phyloP scores from a whole-genome alignment of 2,329 filamentous ascomycete genomes.

The Mycosphaerelloides madeirae region DNA sequence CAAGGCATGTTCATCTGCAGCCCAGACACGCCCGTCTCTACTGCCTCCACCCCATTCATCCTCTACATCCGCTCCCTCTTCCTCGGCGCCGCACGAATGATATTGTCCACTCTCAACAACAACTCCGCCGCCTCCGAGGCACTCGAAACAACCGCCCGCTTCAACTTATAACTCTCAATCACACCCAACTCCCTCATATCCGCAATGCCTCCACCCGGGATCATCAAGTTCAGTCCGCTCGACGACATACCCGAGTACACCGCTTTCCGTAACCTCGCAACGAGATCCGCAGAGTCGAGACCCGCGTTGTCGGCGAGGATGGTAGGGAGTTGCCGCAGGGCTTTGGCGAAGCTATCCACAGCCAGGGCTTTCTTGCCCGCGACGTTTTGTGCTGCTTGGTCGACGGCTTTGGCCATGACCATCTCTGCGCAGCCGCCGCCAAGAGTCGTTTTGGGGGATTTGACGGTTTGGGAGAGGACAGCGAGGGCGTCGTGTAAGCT shows the following conservation, averaged over 20 bases:
- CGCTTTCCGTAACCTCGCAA: conserved; percentile 83
- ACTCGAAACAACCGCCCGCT: conserved; percentile 94
- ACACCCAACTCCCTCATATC: conserved; percentile 96
- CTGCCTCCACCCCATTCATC: too few relatives aligned
- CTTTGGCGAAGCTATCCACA: conserved; percentile 81
- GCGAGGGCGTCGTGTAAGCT: conserved; percentile 94
- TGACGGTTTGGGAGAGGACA: conserved; percentile 92
- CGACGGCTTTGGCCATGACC: conserved; percentile 97
- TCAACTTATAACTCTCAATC: conserved; percentile 97
- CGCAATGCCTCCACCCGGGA: conserved; percentile 83
- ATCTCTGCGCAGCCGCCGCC: conserved; percentile 97
- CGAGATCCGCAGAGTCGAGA: conserved; percentile 89
- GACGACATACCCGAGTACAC: conserved; percentile 93
- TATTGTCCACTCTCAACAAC: conserved; percentile 91
- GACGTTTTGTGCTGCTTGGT: conserved; percentile 85
- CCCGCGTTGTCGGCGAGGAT: conserved; percentile 97
- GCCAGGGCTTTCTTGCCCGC: conserved; percentile 96
- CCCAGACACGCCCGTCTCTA: too few relatives aligned
- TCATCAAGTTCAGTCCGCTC: conserved; percentile 83
- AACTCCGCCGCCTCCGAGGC: conserved; percentile 96
- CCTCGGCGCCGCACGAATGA: conserved; percentile 88
- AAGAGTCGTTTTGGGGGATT: conserved; percentile 87
- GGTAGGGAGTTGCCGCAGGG: conserved; percentile 87
- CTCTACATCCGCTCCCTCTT: conserved; percentile 67
- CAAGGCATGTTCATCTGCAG: too few relatives aligned